phyloP scores from a whole-genome alignment of 768 basidiomycete genomes.

The Pisolithus tinctorius region DNA sequence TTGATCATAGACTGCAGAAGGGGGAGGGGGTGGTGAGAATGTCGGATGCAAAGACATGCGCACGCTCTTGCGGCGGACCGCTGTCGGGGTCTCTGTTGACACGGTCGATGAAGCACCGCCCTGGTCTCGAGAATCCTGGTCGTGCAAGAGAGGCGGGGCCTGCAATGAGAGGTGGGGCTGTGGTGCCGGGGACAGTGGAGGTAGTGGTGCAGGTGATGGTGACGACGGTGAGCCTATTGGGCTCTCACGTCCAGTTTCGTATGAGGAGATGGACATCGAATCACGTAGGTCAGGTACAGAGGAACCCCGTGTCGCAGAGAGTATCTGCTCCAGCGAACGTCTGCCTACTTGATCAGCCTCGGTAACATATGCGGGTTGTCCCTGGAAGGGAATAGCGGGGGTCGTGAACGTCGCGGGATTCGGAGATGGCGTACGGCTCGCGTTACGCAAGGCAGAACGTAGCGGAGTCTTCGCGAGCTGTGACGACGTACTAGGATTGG shows the following conservation, averaged over 20 bases:
- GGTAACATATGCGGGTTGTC: background rate
- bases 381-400: background rate
- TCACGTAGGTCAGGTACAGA: background rate
- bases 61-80: constrained; percentile 57
- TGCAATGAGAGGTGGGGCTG: background rate
- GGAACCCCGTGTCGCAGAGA: background rate
- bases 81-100: constrained; percentile 13
- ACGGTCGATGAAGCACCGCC: constrained; percentile 4
- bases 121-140: background rate
- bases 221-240: constrained; percentile 24
- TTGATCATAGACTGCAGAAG: constrained; percentile 47
- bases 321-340: constrained; percentile 5
- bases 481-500: background rate
- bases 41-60: constrained; percentile 72
- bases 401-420: background rate
- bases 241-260: constrained; percentile 58
- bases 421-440: constrained; percentile 47
- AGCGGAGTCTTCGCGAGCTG: constrained; percentile 44
- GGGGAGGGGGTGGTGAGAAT: constrained; percentile 64
- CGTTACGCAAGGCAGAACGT: constrained; percentile 54
- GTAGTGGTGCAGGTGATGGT: background rate
- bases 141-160: background rate
- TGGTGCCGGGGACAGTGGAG: constrained; percentile 14
- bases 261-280: constrained; percentile 49
- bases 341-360: background rate